Evolutionary conservation across 225 moss, liverwort and hornwort species (phyloP), one percentile per base, ranked within the genome.

Genomic region (Bryoerythrophyllum caledonicum): DNA sequence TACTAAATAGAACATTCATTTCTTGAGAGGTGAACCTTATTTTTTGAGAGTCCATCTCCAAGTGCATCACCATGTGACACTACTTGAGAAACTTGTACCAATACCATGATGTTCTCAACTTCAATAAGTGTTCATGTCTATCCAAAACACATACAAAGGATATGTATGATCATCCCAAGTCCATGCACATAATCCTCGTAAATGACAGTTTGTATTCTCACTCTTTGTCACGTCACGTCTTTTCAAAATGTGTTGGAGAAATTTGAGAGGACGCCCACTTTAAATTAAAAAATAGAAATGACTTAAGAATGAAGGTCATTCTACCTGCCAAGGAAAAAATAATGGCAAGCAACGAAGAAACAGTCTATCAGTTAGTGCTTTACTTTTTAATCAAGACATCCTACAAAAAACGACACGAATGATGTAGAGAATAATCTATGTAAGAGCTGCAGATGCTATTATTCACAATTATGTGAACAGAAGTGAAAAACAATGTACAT

Each of bases 401-500:
- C 16, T 13, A 67, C 43, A 62, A 7, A 15, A 30, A 59, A 64
- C 15, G 28, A 37, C 17, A 60, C 3, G n/a, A 55, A 14, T 60
- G 35, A 65, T 53, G 25, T 1, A 52, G 25, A 64, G 38, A 74
- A 52, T 34, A 34, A 34, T 60, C 35, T 48, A 60, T 23, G 63
- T 12, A 12, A 38, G 46, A 54, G 38, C 56, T 70, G 48, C 71
- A 78, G 66, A n/a, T 32, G 5, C 3, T 84, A 81, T 17, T 84
- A 81, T 81, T 72, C 78, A 84, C 75, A 81, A 67, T 74, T 74
- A 61, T n/a, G 8, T 38, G 38, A 38, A 38, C 38, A 38, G 8
- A n/a, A 38, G 38, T 38, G 38, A 38, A 38, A n/a, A 38, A 38
- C 38, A 38, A 38, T 27, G 62, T 54, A 77, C 77, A 73, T 23